Evolutionary conservation across 805 yeast species (phyloP), one percentile per base, ranked within the genome.

Genomic region (Lipomyces sp.): DNA sequence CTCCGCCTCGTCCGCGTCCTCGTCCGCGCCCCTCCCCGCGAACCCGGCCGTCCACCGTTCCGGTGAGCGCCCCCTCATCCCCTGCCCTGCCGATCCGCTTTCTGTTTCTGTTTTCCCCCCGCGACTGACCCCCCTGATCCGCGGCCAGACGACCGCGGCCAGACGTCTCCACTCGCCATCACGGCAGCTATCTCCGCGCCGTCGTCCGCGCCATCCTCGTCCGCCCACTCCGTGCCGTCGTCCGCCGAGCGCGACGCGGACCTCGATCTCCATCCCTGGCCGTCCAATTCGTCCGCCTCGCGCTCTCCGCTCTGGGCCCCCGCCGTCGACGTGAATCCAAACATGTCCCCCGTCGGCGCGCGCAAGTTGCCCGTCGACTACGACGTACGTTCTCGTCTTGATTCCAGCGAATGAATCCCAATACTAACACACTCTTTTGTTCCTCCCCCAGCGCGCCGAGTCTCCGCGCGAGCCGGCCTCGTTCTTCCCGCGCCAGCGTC

Each of bases 221-320:
- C 42, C 39, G 43, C 44, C 10, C 39, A 35, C 19, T 42, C 16
- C 13, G n/a, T 39, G 36, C 41, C 23, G n/a, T n/a, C n/a, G n/a
- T 13, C 46, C 24, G 32, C 53, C 37, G 57, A 52, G n/a, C 53
- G 53, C 39, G 55, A 53, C 18, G 31, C 42, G n/a, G 58, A 53
- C 32, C 46, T 50, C 39, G 58, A 53, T 46, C 52, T 53, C 16
- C 48, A 40, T 7, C 55, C 54, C 11, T 53, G 58, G 58, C 22
- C 51, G 10, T 53, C 58, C 3, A 45, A 44, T 21, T 49, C 58
- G 4, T 51, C 55, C 16, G 24, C 55, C 26, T 49, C 58, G 18
- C 55, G 58, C n/a, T 53, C 58, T n/a, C 58, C 58, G 11, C 34
- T 53, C 22, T 53, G 58, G 58, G 45, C 55, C 7, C 28, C 55